A percentile compares a stretch with the other conserved stretches of the same genome.
phyloP scores from a whole-genome alignment of 228 moss, liverwort and hornwort genomes.

The Sphagnum fallax region DNA sequence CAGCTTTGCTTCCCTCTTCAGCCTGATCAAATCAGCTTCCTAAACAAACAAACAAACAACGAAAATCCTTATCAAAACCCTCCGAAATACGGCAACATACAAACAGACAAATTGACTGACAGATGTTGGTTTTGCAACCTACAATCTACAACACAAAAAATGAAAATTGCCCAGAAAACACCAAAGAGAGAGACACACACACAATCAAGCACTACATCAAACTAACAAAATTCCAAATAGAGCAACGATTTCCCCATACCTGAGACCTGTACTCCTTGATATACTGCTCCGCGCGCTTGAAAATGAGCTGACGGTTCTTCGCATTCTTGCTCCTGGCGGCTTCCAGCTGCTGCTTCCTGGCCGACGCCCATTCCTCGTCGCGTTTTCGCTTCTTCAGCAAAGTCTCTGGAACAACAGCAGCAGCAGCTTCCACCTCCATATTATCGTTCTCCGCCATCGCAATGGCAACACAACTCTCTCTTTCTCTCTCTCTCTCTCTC shows the following conservation, averaged over 20 bases:
- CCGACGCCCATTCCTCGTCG: slow-evolving; percentile 48
- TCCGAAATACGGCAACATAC: too few species aligned
- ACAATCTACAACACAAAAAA: too few species aligned
- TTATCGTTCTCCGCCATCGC: too few species aligned
- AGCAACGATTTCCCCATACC: slow-evolving; percentile 10
- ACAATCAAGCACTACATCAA: too few species aligned
- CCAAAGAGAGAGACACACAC: too few species aligned
- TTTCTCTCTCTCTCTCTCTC: too few species aligned
- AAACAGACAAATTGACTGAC: too few species aligned
- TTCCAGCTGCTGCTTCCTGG: slow-evolving; percentile 25
- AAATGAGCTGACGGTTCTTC: slow-evolving; percentile 49
- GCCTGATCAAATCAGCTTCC: slow-evolving; percentile 43
- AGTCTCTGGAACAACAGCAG: slow-evolving; percentile 47
- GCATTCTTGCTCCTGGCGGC: slow-evolving; percentile 33
- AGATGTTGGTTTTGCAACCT: too few species aligned
- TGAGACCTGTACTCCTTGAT: slow-evolving; percentile 46
- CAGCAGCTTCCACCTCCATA: slow-evolving; percentile 12
- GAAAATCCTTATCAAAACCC: too few species aligned
- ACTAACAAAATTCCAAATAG: too few species aligned
- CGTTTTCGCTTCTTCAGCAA: slow-evolving; percentile 58
- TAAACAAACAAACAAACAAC: background rate
- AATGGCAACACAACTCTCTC: too few species aligned
- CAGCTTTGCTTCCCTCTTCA: slow-evolving; percentile 58
- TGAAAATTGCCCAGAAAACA: too few species aligned
- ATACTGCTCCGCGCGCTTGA: slow-evolving; percentile 58